Evolutionary conservation across 1,284 basidiomycete genomes (phyloP).

Genomic region (Puccinia hordei): DNA sequence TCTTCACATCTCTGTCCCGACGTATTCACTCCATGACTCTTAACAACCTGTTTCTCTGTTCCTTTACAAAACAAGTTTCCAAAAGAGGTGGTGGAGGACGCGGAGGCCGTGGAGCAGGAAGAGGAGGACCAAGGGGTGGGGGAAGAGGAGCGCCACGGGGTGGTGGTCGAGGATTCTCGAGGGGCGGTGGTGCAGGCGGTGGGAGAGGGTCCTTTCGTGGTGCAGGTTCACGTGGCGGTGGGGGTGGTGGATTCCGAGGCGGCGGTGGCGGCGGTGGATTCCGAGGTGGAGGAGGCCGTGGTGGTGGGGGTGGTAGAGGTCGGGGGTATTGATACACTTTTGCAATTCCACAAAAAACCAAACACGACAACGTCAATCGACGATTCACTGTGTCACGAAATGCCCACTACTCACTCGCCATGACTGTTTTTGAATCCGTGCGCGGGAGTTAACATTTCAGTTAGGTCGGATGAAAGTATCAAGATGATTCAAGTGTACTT

Average conservation of each 20-base stretch:
- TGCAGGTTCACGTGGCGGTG: conserved; percentile 51
- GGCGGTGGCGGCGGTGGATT: conserved; percentile 61
- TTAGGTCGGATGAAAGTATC: too few species aligned
- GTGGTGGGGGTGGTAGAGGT: conserved; percentile 62
- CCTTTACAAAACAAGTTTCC: conserved; percentile 41
- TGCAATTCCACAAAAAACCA: conserved; percentile 20
- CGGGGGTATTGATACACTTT: conserved; percentile 59
- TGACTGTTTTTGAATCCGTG: too few species aligned
- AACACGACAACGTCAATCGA: neutral
- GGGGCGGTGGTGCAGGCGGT: conserved; percentile 19
- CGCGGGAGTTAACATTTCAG: too few species aligned
- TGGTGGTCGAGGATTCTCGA: conserved; percentile 59
- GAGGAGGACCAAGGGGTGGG: conserved; percentile 54
- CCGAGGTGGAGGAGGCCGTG: conserved; percentile 62
- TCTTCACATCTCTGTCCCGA: conserved; percentile 32
- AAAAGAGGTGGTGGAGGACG: conserved; percentile 59
- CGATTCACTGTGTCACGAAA: neutral
- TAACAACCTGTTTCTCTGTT: neutral
- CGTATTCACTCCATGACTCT: conserved; percentile 54
- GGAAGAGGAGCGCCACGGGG: conserved; percentile 64
- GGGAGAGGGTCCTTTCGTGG: conserved; percentile 29
- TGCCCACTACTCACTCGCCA: neutral
- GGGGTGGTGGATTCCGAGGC: conserved; percentile 56
- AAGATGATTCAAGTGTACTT: too few species aligned
- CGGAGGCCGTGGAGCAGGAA: conserved; percentile 46